These are phyloP conservation scores for Porphyrellus cyaneotinctus DNA, from an alignment of 768 basidiomycete genomes.

Conservation along the genomic window DNA sequence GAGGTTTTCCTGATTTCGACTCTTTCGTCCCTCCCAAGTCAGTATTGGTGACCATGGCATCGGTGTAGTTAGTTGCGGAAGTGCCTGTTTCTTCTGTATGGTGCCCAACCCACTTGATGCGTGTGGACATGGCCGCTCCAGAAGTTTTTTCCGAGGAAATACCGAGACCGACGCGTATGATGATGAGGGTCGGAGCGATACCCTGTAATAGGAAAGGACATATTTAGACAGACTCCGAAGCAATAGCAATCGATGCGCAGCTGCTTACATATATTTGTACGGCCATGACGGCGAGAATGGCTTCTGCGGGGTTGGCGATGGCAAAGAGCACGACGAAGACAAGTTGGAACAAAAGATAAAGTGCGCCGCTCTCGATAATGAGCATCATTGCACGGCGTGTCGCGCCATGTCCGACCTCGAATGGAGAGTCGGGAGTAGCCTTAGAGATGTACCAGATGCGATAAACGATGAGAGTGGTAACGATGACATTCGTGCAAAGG, in stretches of 20 bases:
- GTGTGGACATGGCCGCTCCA: slow-evolving; percentile 17
- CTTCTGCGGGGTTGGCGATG: slow-evolving; percentile 31
- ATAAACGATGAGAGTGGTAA: slow-evolving; percentile 39
- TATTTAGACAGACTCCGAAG: background rate
- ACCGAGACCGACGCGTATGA: slow-evolving; percentile 33
- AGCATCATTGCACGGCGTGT: slow-evolving; percentile 31
- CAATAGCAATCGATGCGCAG: background rate
- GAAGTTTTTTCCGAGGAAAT: slow-evolving; percentile 25
- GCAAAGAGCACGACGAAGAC: slow-evolving; percentile 40
- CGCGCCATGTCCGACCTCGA: slow-evolving; percentile 13
- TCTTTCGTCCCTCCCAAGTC: slow-evolving; percentile 21
- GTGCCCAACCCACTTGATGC: slow-evolving; percentile 21
- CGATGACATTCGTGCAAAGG: slow-evolving; percentile 39
- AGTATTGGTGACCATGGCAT: slow-evolving; percentile 9
- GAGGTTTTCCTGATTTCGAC: background rate
- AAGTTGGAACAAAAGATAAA: slow-evolving; percentile 39
- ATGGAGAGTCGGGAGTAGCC: slow-evolving; percentile 1
- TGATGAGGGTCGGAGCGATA: slow-evolving; percentile 35
- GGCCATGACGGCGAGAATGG: slow-evolving; percentile 34
- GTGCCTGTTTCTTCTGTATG: slow-evolving; percentile 9
- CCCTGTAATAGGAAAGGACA: slow-evolving; percentile 18
- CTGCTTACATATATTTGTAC: slow-evolving; percentile 40
- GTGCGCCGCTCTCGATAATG: slow-evolving; percentile 38
- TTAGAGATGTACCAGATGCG: slow-evolving; percentile 35
- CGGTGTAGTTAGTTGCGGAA: slow-evolving; percentile 22